phyloP scores from a whole-genome alignment of 1,284 basidiomycete species.

The Puccinia novopanici region DNA sequence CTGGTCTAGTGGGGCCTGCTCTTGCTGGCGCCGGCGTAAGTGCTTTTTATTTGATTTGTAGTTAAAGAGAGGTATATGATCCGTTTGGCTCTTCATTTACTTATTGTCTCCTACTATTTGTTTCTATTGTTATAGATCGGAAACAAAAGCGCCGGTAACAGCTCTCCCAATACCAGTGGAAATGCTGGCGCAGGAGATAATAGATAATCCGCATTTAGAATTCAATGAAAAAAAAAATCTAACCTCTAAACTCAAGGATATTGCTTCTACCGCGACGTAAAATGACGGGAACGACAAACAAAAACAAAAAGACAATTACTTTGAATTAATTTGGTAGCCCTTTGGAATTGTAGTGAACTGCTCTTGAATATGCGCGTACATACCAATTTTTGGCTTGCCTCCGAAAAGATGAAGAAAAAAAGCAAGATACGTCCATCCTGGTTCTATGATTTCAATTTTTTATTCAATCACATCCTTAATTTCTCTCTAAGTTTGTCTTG shows the following conservation, averaged over 20 bases:
- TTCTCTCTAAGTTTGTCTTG: background rate
- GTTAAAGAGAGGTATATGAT: background rate
- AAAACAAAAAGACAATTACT: background rate
- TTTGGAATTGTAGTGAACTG: slow-evolving; percentile 1
- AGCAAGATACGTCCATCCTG: background rate
- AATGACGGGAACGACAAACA: background rate
- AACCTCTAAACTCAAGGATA: background rate
- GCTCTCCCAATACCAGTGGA: slow-evolving; percentile 7
- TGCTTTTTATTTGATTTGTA: no score
- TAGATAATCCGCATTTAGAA: background rate
- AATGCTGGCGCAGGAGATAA: background rate
- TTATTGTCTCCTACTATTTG: background rate
- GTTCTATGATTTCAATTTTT: background rate
- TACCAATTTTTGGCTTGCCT: slow-evolving; percentile 1
- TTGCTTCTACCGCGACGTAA: background rate
- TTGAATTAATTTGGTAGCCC: background rate
- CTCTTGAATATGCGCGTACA: slow-evolving; percentile 20
- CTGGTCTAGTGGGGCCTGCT: slow-evolving; percentile 41
- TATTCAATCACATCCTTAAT: background rate
- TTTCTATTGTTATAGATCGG: slow-evolving; percentile 7
- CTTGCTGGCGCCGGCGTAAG: slow-evolving; percentile 40
- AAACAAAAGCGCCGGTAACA: slow-evolving; percentile 12
- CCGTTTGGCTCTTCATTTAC: background rate
- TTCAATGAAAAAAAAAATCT: no score
- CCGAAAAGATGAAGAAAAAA: background rate